phyloP scores from a whole-genome alignment of 805 yeast species.

The Candida maris region DNA sequence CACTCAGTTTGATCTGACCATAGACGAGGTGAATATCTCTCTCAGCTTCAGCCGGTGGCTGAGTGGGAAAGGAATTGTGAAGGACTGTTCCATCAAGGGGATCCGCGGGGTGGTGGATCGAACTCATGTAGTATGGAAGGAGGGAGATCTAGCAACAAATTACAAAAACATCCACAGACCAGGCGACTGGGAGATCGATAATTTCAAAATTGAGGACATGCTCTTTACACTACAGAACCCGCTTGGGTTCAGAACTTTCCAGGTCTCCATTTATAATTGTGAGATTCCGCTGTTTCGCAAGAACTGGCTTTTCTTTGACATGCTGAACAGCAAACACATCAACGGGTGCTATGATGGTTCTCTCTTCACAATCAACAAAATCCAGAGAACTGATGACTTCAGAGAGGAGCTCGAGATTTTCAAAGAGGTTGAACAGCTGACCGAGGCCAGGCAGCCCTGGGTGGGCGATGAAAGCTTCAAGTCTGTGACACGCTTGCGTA shows the following conservation, averaged over 20 bases:
- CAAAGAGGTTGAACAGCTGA: constrained; percentile 20
- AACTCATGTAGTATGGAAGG: constrained; percentile 79
- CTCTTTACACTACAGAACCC: constrained; percentile 83
- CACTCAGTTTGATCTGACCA: constrained; percentile 90
- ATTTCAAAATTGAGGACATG: constrained; percentile 79
- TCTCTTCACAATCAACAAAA: constrained; percentile 83
- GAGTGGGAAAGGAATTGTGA: constrained; percentile 82
- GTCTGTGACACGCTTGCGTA: constrained; percentile 70
- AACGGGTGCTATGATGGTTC: constrained; percentile 94
- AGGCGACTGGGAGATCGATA: constrained; percentile 91
- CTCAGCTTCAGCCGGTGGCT: constrained; percentile 84
- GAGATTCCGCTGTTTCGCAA: constrained; percentile 76
- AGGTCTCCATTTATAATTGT: constrained; percentile 83
- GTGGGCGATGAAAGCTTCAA: constrained; percentile 23
- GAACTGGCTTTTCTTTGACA: constrained; percentile 90
- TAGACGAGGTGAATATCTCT: constrained; percentile 79
- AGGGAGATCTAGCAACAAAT: constrained; percentile 77
- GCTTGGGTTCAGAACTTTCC: constrained; percentile 72
- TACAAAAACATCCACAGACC: constrained; percentile 70
- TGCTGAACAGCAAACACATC: constrained; percentile 76
- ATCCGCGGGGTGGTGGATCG: constrained; percentile 91
- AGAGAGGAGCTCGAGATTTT: constrained; percentile 28
- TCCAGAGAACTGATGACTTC: constrained; percentile 56
- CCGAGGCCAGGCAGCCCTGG: constrained; percentile 6
- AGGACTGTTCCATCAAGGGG: constrained; percentile 77